These are phyloP conservation scores for Boletus pseudo-olivaceus DNA, from an alignment of 768 basidiomycete genomes.

Conservation along the genomic window DNA sequence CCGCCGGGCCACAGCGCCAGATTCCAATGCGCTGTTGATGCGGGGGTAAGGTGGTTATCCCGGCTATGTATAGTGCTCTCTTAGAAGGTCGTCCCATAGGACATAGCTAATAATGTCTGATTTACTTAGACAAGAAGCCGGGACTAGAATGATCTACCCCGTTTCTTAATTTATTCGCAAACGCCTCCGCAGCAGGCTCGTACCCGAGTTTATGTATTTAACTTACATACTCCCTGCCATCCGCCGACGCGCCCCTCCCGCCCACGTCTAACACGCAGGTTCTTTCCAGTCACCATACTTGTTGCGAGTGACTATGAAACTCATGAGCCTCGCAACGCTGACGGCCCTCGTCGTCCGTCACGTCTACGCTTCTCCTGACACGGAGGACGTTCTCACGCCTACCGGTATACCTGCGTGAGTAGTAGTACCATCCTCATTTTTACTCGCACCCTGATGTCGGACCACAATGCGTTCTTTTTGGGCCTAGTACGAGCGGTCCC, in stretches of 20 bases:
- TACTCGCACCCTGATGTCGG: too few species aligned
- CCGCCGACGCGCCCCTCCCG: not conserved
- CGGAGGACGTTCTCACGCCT: not conserved
- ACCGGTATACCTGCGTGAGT: slow-evolving; percentile 23
- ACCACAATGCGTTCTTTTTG: too few species aligned
- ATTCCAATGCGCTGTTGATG: too few species aligned
- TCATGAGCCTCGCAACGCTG: slow-evolving; percentile 3
- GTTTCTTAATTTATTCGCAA: slow-evolving; percentile 8
- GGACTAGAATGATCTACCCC: not conserved
- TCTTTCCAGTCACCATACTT: not conserved
- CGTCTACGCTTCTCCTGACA: slow-evolving; percentile 12
- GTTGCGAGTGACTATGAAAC: slow-evolving; percentile 12
- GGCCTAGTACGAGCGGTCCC: slow-evolving; percentile 21
- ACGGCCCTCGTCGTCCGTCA: slow-evolving; percentile 3
- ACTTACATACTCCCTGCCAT: not conserved
- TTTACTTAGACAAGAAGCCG: too few species aligned
- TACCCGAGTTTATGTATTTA: not conserved
- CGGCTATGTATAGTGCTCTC: not conserved
- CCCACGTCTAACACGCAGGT: not conserved
- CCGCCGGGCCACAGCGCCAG: too few species aligned
- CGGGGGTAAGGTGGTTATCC: not conserved
- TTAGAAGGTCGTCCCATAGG: too few species aligned
- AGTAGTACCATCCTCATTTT: too few species aligned
- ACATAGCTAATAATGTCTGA: too few species aligned
- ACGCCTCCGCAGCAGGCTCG: slow-evolving; percentile 12